Base-by-base conservation (phyloP, 2,329 filamentous ascomycete genomes). In the Venturiaceae sp. region DNA sequence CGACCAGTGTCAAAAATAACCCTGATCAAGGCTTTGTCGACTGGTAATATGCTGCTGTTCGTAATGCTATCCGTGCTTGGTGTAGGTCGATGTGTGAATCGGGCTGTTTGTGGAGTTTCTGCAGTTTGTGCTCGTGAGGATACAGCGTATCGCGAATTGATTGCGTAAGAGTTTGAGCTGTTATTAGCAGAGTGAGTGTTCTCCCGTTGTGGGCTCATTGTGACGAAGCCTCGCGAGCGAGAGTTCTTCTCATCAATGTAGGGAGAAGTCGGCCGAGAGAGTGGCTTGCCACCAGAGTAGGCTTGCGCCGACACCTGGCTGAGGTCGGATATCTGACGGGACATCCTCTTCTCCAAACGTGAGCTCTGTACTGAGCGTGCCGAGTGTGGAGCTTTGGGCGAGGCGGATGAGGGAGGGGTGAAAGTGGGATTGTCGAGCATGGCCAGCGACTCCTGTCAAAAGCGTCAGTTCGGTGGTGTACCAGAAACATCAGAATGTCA, bases 1-100 rank as follows among this genome's bases (percentile, higher is more conserved):
- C 91, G 85, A 55, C 92, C 94, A 62, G 86, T 90, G 53, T 91
- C 94, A 64, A 89, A 96, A 68, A 97, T 96, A 64, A 96, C 90
- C 62, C 92, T 84, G 63, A 97, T 95, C 61, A 96, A 84, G 60
- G 92, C 88, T 71, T 95, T 90, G 72, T 91, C 89, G 63, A 86
- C 82, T 59, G 92, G 92, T 67, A 96, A 77, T 60, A 87, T 87
- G 64, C 90, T 89, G 81, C 92, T 94, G 62, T 75, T 74, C 1
- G 74, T 72, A 63, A 92, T 85, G 62, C 86, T 87, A 72, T 96
- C 92, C 67, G 92, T 80, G 72, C 90, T 95, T 57, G 88, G 89
- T 66, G 88, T 88, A 65, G 89, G 88, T 67, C 89, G 84, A 58
- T 87, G 83, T 60, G 79, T 79, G 71, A 85, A 82, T 64, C 86